phyloP scores from a whole-genome alignment of 2,329 filamentous ascomycete species.

The Exophiala bonariae region DNA sequence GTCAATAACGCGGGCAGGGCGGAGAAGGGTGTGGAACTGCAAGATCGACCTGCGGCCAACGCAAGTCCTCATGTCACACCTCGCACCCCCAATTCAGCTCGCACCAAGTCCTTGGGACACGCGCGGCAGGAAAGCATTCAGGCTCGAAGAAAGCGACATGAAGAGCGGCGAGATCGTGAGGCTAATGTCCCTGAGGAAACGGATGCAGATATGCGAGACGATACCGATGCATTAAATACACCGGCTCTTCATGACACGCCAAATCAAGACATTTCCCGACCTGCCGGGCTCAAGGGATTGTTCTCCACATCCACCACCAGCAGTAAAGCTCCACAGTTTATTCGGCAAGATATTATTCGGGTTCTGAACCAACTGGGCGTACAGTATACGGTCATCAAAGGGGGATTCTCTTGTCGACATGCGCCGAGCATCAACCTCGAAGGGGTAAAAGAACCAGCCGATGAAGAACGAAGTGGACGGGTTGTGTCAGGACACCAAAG shows the following conservation, averaged over 20 bases:
- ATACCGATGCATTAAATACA: conserved; percentile 51
- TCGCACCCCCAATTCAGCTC: conserved; percentile 61
- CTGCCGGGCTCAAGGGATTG: conserved; percentile 91
- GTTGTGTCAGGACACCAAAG: conserved; percentile 63
- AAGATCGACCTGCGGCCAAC: conserved; percentile 54
- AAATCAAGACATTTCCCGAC: conserved; percentile 77
- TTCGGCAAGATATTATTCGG: conserved; percentile 84
- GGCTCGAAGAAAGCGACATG: conserved; percentile 72
- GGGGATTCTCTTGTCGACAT: conserved; percentile 87
- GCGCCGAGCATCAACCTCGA: conserved; percentile 85
- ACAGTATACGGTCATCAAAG: conserved; percentile 89
- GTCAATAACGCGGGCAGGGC: conserved; percentile 43
- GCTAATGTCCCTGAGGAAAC: conserved; percentile 89
- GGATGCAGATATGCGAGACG: conserved; percentile 70
- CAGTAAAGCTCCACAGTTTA: conserved; percentile 81
- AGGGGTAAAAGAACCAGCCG: conserved; percentile 61
- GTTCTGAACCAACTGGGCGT: conserved; percentile 85
- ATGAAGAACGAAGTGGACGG: conserved; percentile 46
- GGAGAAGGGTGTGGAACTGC: conserved; percentile 32
- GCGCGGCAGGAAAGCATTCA: conserved; percentile 90
- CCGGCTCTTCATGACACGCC: conserved; percentile 43
- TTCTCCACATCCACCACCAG: conserved; percentile 98
- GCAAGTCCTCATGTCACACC: conserved; percentile 54
- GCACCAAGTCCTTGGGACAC: conserved; percentile 86
- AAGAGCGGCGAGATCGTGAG: conserved; percentile 59